phyloP scores from a whole-genome alignment of 805 yeast species.

The Ogataea pilisensis region DNA sequence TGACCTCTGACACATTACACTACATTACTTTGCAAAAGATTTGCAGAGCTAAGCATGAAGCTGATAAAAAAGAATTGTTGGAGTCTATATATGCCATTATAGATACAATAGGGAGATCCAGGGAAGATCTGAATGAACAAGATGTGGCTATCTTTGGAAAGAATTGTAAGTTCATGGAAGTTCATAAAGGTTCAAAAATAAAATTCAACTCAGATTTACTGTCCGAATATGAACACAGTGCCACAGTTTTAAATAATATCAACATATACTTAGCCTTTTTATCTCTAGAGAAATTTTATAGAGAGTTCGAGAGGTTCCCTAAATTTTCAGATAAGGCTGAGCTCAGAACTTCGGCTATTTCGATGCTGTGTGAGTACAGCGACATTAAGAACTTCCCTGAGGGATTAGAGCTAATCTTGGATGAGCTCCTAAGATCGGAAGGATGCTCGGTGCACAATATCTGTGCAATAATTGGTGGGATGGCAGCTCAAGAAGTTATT shows the following conservation, averaged over 20 bases:
- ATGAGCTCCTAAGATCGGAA: slow-evolving; percentile 37
- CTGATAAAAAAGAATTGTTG: slow-evolving; percentile 42
- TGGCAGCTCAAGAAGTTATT: slow-evolving; percentile 79
- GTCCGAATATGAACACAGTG: slow-evolving; percentile 6
- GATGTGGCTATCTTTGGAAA: slow-evolving; percentile 52
- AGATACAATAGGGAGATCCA: slow-evolving; percentile 25
- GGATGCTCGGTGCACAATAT: slow-evolving; percentile 52
- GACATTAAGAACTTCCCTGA: slow-evolving; percentile 29
- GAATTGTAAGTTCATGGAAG: slow-evolving; percentile 51
- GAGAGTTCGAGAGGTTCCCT: slow-evolving; percentile 21
- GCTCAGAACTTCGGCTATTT: slow-evolving; percentile 22
- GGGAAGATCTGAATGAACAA: slow-evolving; percentile 30
- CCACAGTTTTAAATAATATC: slow-evolving; percentile 9
- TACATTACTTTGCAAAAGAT: slow-evolving; percentile 56
- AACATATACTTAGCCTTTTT: slow-evolving; percentile 42
- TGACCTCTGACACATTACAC: slow-evolving; percentile 70
- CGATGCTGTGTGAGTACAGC: slow-evolving; percentile 21
- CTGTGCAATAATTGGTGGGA: slow-evolving; percentile 74
- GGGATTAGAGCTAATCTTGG: slow-evolving; percentile 35
- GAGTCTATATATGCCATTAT: slow-evolving; percentile 29
- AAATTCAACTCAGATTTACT: slow-evolving; percentile 18
- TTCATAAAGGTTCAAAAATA: slow-evolving; percentile 42
- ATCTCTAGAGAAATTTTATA: slow-evolving; percentile 26
- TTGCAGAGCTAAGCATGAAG: slow-evolving; percentile 50
- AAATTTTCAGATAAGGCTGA: slow-evolving; percentile 16